Percentiles rank a stretch among this genome's conserved stretches.
phyloP scores from a whole-genome alignment of 176 grass and related monocot species.

The Juncus effusus region DNA sequence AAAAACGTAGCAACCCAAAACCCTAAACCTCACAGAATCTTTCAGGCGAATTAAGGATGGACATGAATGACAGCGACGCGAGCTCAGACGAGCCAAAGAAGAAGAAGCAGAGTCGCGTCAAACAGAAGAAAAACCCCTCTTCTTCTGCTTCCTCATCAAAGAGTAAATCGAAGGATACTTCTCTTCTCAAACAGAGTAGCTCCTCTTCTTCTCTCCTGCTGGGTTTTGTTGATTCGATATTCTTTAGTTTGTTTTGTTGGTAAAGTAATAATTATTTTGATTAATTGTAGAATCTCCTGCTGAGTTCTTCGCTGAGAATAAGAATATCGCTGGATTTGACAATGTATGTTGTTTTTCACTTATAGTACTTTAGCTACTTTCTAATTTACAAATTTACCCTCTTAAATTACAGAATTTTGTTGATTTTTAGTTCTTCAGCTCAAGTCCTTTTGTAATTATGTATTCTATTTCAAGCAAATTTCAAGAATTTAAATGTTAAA shows the following conservation, averaged over 20 bases:
- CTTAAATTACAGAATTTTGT: no score
- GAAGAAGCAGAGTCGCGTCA: constrained; percentile 37
- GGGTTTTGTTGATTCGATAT: not conserved
- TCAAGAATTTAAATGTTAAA: no score
- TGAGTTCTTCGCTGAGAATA: constrained; percentile 93
- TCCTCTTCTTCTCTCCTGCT: not conserved
- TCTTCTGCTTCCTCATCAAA: constrained; percentile 9
- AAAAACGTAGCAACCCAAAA: no score
- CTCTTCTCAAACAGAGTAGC: constrained; percentile 79
- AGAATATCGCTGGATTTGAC: constrained; percentile 95
- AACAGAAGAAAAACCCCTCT: constrained; percentile 28
- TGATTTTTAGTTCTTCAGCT: no score
- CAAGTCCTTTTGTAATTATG: no score
- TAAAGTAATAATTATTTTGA: not conserved
- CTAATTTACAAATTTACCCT: not conserved
- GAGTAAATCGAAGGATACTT: constrained; percentile 58
- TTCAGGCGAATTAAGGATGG: constrained; percentile 17
- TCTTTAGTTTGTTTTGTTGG: not conserved
- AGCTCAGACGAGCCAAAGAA: constrained; percentile 31
- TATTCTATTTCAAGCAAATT: no score
- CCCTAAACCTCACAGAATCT: no score
- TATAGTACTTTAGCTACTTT: not conserved
- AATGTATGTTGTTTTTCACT: constrained; percentile 55
- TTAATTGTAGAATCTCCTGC: constrained; percentile 79
- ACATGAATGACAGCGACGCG: constrained; percentile 13